Evolutionary conservation across 2,329 filamentous ascomycete species (phyloP), one percentile per base, ranked within the genome.

Genomic region (Hypomyces rosellus): DNA sequence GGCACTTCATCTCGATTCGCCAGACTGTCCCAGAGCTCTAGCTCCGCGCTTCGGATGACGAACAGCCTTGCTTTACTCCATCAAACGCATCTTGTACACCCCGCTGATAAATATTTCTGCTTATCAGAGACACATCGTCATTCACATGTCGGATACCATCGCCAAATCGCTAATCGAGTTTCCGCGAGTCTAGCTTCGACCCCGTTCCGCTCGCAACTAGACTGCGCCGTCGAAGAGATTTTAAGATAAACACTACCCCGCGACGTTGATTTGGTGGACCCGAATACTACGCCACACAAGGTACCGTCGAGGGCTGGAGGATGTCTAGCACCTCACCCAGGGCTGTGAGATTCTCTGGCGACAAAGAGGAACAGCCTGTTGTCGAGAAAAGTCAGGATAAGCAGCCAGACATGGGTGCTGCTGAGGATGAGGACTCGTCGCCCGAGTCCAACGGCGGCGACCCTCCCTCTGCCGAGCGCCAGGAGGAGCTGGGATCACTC

Each of bases 341-440:
- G 58, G 71, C 73, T 55, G 77, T 83, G 55, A 76, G 79, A 56
- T 83, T 83, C 60, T 76, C 75, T 42, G 71, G 74, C 53, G 65
- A 67, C 61, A 77, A 76, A 51, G 69, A 74, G 50, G 73, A 75
- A 20, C 65, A 72, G 33, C 55, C 61, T 34, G 69, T 67, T 20
- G 51, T 64, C 45, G 75, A 79, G 22, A 73, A 69, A 56, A 55
- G 66, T 55, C 75, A 69, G 51, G 64, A 59, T 51, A 64, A 66
- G 47, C 67, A 71, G 18, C 65, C 66, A 40, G 64, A 65, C 22
- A 50, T 57, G 42, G 49, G 44, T n/a, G 45, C 20, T 11, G 54
- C 51, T 53, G 62, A 63, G 44, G 50, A 57, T 34, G 61, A 64
- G 14, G 63, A 62, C 51, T 61, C 58, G 39, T 60, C 57, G 33